Conservation (phyloP, 768 basidiomycete genomes). For the Phylloporus sp. region DNA sequence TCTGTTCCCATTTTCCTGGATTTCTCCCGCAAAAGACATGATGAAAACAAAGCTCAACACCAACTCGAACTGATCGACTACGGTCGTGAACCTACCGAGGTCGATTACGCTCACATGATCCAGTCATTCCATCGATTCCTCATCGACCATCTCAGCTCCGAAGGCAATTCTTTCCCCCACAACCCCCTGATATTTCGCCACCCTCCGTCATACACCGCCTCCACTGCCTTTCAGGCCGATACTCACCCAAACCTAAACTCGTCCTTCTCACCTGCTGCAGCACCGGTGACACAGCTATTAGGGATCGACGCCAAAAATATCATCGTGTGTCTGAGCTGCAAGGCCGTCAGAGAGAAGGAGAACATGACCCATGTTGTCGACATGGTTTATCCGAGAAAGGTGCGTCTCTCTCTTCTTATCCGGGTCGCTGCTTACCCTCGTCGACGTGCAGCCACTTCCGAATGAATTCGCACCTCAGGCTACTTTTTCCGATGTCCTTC, state of each 20-base stretch:
- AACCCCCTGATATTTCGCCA: constrained; percentile 51
- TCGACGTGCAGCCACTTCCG: constrained; percentile 26
- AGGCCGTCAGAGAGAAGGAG: constrained; percentile 65
- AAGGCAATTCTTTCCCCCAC: constrained; percentile 59
- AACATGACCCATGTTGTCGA: constrained; percentile 82
- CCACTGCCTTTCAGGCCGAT: constrained; percentile 16
- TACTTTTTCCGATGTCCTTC: constrained; percentile 66
- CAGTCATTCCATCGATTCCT: constrained; percentile 95
- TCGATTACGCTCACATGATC: constrained; percentile 83
- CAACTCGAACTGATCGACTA: constrained; percentile 89
- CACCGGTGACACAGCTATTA: constrained; percentile 82
- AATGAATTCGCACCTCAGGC: constrained; percentile 36
- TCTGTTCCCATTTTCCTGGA: neutral
- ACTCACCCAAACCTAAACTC: constrained; percentile 9
- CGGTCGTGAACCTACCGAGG: constrained; percentile 65
- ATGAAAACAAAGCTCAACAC: constrained; percentile 48
- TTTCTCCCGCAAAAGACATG: neutral
- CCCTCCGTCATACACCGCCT: constrained; percentile 8
- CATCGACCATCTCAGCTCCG: constrained; percentile 74
- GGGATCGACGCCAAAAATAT: constrained; percentile 75
- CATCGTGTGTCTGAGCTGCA: constrained; percentile 72
- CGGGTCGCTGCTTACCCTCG: neutral
- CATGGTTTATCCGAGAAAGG: constrained; percentile 81
- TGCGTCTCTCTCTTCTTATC: constrained; percentile 27
- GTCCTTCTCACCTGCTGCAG: constrained; percentile 38